phyloP scores from a whole-genome alignment of 2,329 filamentous ascomycete species.

The Domatiomyces catenatus region DNA sequence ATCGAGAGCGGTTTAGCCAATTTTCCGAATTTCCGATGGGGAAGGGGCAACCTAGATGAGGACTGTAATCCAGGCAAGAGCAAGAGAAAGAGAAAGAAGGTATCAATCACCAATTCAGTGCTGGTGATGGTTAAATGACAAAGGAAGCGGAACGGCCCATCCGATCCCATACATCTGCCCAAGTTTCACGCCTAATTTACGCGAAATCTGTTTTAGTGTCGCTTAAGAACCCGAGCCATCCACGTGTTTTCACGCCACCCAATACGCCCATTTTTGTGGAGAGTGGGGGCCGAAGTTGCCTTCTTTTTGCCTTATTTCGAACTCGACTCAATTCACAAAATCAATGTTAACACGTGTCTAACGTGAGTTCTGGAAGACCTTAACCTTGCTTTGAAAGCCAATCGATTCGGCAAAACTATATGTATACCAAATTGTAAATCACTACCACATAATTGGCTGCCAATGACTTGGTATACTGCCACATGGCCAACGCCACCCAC shows the following conservation, averaged over 20 bases:
- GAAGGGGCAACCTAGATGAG: not conserved
- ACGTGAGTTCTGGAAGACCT: too few relatives aligned
- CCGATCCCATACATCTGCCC: not conserved
- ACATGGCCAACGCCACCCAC: conserved; percentile 7
- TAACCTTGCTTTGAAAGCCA: too few relatives aligned
- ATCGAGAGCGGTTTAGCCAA: not conserved
- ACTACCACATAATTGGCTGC: not conserved
- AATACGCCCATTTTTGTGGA: not conserved
- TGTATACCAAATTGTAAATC: not conserved
- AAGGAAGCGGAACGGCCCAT: not conserved
- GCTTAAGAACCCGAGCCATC: not conserved
- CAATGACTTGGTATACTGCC: not conserved
- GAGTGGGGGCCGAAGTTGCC: not conserved
- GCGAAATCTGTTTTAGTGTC: not conserved
- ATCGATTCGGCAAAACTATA: too few relatives aligned
- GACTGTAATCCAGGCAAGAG: not conserved
- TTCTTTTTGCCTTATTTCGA: not conserved
- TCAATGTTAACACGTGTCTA: too few relatives aligned
- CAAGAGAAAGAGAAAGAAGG: not conserved
- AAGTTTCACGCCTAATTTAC: not conserved
- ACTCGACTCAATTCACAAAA: too few relatives aligned
- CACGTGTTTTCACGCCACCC: not conserved
- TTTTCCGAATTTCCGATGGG: not conserved
- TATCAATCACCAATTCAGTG: not conserved
- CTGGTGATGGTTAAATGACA: not conserved